Base-by-base conservation (phyloP, 2,329 filamentous ascomycete species). In the Akanthomyces lecanii region DNA sequence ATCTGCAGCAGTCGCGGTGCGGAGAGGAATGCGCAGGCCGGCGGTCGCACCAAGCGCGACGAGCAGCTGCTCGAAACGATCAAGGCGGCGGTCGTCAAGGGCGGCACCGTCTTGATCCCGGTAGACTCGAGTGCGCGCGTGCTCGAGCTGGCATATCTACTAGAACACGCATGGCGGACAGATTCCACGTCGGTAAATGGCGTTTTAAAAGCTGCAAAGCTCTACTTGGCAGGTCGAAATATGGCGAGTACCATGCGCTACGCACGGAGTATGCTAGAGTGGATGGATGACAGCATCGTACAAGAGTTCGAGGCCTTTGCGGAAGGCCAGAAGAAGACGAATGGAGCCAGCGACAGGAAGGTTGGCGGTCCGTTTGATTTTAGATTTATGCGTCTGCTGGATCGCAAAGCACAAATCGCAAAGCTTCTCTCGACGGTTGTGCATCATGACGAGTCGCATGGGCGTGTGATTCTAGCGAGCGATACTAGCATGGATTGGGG, bases 211-310 rank as follows among this genome's bases (percentile, higher is more conserved):
- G 75, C 79, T 1, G 78, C 84, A 0, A 85, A 83, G 69, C 80
- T 97, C 0, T 97, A 92, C 72, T 81, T 99, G 50, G 94, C 93
- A 0, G 93, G 92, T 45, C 89, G 88, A 64, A 96, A 92, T 65
- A 90, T 91, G 66, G 89, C 91, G 63, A 93, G 92, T 66, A 96
- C 93, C 0, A 90, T 98, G 82, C 85, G 92, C 59, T 91, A 97
- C 68, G 91, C 94, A 30, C 85, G 93, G 67, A 97, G 94, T 74
- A 96, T 99, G 91, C 81, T 99, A 38, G 95, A 99, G 72, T 99
- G 95, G 95, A 98, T 99, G 93, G 93, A 98, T 72, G 93, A 97
- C 71, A 89, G 88, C 63, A 96, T 99, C 64, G 89, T 96, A 48
- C 88, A 92, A 61, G 94, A 98, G 70, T 96, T 97, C 65, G 93